Base-by-base conservation (phyloP, 805 yeast species). In the Naumovozyma baii region DNA sequence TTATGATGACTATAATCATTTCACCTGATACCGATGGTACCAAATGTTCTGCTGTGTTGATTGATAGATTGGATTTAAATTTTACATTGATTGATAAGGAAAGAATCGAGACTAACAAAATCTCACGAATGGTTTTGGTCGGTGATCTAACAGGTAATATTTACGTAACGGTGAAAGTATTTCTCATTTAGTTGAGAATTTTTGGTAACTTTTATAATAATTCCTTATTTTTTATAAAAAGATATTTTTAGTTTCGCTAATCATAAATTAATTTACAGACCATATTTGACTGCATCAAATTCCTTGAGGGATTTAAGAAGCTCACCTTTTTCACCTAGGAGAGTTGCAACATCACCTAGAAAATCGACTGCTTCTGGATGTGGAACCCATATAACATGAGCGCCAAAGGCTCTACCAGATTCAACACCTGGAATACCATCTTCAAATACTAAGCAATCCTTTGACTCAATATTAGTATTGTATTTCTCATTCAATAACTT, bases 21-120 rank as follows among this genome's bases (percentile, higher is more conserved):
- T 83, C 92, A 1, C 94, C 94, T 4, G 94, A 83, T 64, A 92
- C 92, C 5, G 94, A 92, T 59, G 94, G 94, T 46, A 92, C 92
- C 41, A 83, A 83, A 58, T 73, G 94, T 64, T 92, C 84, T 13
- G 92, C 92, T 7, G 79, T 82, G 7, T 66, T 83, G 48, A 92
- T 92, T 38, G 92, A 83, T 59, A 72, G 80, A 44, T 64, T 83
- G 48, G 92, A 83, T 60, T 66, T 81, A 57, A 81, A 81, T 55
- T 83, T 83, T 63, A 92, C 92, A 17, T 73, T 83, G 61, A 83
- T 83, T 50, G 92, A 83, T 61, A 83, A 83, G 60, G 94, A 83
- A 63, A 71, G 94, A 59, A 84, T 82, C 18, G 71, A 80, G 46
- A 92, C 92, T 19, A 83, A 83, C 56, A 92, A 83, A 57, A 88